Percentiles rank a stretch among this genome's conserved stretches.
Conservation (phyloP, 2,329 filamentous ascomycete species). For the Immersiporthe knoxdaviesiana region DNA sequence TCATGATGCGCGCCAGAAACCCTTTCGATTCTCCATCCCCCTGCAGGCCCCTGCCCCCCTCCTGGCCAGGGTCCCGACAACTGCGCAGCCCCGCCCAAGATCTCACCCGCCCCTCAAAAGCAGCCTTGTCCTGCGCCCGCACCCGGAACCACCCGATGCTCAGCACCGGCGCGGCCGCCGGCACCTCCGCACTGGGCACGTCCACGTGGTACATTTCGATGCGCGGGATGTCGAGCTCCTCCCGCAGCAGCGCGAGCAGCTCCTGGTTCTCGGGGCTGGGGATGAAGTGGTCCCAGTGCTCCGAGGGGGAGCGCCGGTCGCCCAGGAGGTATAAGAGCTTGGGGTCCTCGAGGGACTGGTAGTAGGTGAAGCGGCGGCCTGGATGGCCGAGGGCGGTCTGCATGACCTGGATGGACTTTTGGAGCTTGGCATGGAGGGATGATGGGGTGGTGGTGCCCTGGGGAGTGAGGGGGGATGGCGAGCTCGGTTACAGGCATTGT, state of each 20-base stretch:
- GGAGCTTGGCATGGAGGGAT: conserved; percentile 3
- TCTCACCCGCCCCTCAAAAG: background rate
- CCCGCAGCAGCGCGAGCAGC: background rate
- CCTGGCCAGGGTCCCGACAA: background rate
- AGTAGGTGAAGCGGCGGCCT: conserved; percentile 12
- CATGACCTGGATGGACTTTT: conserved; percentile 7
- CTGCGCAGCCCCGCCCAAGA: background rate
- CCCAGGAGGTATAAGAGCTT: conserved; percentile 2
- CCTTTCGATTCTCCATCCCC: conserved; percentile 11
- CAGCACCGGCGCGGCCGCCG: background rate
- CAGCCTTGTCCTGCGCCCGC: background rate
- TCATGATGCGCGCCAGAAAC: background rate
- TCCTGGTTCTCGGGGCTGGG: conserved; percentile 15
- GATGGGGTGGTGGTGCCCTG: background rate
- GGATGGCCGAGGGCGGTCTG: conserved; percentile 6
- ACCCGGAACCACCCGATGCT: conserved; percentile 7
- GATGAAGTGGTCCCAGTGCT: conserved; percentile 15
- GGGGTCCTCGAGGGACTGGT: background rate
- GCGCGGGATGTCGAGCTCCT: background rate
- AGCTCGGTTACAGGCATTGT: conserved; percentile 16
- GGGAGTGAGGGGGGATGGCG: conserved; percentile 1
- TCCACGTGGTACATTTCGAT: conserved; percentile 16
- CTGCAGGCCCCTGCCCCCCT: background rate
- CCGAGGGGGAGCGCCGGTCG: conserved; percentile 12
- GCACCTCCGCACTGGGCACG: background rate